These are phyloP conservation scores for Epichloe aotearoae DNA, from an alignment of 2,329 filamentous ascomycete genomes.

Conservation along the genomic window DNA sequence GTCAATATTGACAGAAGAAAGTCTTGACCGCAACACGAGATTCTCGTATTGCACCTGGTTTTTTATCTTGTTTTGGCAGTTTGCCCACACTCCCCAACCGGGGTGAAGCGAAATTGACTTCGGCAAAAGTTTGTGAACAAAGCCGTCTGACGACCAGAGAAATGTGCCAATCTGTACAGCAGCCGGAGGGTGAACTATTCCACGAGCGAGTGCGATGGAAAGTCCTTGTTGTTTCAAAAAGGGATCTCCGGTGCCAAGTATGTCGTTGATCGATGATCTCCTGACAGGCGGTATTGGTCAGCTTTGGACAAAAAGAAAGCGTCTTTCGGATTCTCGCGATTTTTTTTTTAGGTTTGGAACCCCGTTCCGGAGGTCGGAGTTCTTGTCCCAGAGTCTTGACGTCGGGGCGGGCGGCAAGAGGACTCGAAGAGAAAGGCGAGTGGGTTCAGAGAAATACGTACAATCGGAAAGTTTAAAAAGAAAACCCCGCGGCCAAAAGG, in stretches of 20 bases:
- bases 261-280: background rate
- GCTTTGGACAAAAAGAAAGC: background rate
- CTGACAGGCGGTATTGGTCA: background rate
- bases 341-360: background rate
- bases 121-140: background rate
- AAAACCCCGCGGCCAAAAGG: background rate
- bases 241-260: background rate
- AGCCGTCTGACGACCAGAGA: constrained; percentile 1
- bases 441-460: background rate
- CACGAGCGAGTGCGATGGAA: background rate
- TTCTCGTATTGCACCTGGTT: constrained; percentile 2
- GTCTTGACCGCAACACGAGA: background rate
- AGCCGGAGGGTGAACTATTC: background rate
- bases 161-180: background rate
- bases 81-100: constrained; percentile 9
- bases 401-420: background rate
- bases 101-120: constrained; percentile 5
- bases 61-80: background rate
- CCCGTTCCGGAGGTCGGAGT: background rate
- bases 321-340: background rate
- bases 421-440: background rate
- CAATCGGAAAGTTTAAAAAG: background rate
- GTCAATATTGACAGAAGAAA: constrained; percentile 1
- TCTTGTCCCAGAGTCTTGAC: background rate
- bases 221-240: background rate